A percentile compares a stretch with the other conserved stretches of the same genome.
These are phyloP conservation scores for Pseudoneurospora amorphoporcata DNA, from an alignment of 495 filamentous ascomycete genomes.

Conservation along the genomic window DNA sequence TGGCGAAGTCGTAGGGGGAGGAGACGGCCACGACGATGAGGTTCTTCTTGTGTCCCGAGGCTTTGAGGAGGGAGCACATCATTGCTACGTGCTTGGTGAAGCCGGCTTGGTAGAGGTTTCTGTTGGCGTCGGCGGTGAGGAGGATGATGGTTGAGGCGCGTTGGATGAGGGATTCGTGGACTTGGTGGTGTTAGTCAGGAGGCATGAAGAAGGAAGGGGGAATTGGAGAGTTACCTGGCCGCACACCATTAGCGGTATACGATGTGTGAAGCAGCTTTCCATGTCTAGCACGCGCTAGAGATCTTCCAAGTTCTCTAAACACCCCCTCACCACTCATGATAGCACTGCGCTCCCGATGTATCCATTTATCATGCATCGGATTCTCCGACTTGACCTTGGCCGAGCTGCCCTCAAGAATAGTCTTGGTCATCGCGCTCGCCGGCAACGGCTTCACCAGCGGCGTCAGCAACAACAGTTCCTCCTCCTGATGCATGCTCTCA, in stretches of 20 bases:
- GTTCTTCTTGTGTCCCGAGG: conserved; percentile 53
- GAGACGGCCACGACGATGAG: conserved; percentile 81
- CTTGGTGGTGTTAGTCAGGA: conserved; percentile 20
- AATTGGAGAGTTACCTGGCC: conserved; percentile 39
- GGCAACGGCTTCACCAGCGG: conserved; percentile 79
- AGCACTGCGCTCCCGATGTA: conserved; percentile 50
- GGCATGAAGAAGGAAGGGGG: not conserved
- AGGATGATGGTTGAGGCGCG: conserved; percentile 77
- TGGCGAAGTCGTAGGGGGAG: conserved; percentile 91
- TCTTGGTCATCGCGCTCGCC: conserved; percentile 61
- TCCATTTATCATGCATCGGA: conserved; percentile 42
- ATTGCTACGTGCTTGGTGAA: conserved; percentile 92
- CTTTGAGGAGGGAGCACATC: conserved; percentile 60
- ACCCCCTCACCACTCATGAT: conserved; percentile 82
- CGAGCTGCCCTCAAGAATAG: conserved; percentile 32
- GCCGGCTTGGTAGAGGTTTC: conserved; percentile 80
- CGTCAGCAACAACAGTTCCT: conserved; percentile 73
- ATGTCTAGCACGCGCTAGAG: conserved; percentile 67
- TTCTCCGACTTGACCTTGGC: conserved; percentile 34
- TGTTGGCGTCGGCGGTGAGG: conserved; percentile 80
- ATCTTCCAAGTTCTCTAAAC: conserved; percentile 73
- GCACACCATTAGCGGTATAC: conserved; percentile 80
- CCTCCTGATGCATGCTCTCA: conserved; percentile 64
- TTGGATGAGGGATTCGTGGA: conserved; percentile 83
- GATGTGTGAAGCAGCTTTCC: conserved; percentile 82